Percentiles rank a stretch among this genome's conserved stretches.
These are phyloP conservation scores for Monilinia fructicola DNA, from an alignment of 2,329 filamentous ascomycete species.

Conservation along the genomic window DNA sequence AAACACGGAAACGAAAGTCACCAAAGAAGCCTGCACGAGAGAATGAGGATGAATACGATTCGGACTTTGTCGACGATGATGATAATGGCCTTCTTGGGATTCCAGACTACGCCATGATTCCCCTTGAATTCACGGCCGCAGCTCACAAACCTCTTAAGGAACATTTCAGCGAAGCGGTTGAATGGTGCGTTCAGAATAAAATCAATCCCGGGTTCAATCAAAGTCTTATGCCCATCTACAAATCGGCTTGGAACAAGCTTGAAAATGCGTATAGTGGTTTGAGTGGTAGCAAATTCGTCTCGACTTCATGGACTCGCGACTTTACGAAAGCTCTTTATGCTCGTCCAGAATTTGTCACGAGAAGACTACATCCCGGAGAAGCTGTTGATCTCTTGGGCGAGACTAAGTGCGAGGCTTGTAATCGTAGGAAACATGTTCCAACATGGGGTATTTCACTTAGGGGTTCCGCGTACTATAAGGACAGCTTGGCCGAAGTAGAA, in stretches of 20 bases:
- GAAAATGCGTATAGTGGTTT: slow-evolving; percentile 69
- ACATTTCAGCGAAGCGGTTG: slow-evolving; percentile 70
- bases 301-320: slow-evolving; percentile 65
- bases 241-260: slow-evolving; percentile 67
- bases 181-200: slow-evolving; percentile 80
- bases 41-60: slow-evolving; percentile 33
- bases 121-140: slow-evolving; percentile 66
- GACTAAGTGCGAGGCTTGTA: slow-evolving; percentile 55
- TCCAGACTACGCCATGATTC: slow-evolving; percentile 53
- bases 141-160: slow-evolving; percentile 67
- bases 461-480: slow-evolving; percentile 64
- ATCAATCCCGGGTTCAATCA: slow-evolving; percentile 69
- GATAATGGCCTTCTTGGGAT: slow-evolving; percentile 58
- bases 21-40: slow-evolving; percentile 20
- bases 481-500: slow-evolving; percentile 65
- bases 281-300: slow-evolving; percentile 69
- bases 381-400: slow-evolving; percentile 45
- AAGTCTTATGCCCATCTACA: slow-evolving; percentile 60
- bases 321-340: slow-evolving; percentile 67
- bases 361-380: slow-evolving; percentile 39
- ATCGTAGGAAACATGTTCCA: slow-evolving; percentile 66
- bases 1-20: slow-evolving; percentile 16
- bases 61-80: slow-evolving; percentile 61
- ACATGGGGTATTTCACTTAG: slow-evolving; percentile 62
- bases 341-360: slow-evolving; percentile 55